Conservation (phyloP, 129 eudicot genomes). For the Flaveria robusta region DNA sequence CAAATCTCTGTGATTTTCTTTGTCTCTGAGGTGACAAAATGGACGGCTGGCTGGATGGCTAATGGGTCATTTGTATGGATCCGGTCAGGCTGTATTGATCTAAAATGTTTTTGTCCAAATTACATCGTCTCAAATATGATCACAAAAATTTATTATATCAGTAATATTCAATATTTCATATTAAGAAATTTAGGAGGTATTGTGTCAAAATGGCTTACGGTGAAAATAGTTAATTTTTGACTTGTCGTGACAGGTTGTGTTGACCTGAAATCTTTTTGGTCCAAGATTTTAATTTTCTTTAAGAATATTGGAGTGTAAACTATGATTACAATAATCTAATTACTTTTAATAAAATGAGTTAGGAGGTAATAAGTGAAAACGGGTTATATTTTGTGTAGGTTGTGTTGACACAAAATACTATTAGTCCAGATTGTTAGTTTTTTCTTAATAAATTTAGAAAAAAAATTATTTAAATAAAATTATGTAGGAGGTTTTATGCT, state of each 20-base stretch:
- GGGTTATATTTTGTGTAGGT: neutral
- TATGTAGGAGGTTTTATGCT: neutral
- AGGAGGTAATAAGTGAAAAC: neutral
- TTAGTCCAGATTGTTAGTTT: neutral
- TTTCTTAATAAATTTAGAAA: neutral
- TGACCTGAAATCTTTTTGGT: neutral
- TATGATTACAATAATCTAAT: neutral
- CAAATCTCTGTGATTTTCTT: neutral
- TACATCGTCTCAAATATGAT: no score
- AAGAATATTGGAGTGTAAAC: neutral
- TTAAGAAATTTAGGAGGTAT: neutral
- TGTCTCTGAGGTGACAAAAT: neutral
- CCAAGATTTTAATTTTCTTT: neutral
- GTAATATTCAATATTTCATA: no score
- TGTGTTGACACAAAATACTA: neutral
- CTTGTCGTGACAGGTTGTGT: neutral
- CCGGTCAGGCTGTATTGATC: neutral
- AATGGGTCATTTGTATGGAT: constrained; percentile 2
- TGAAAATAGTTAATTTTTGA: neutral
- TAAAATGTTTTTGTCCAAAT: neutral
- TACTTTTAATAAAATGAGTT: neutral
- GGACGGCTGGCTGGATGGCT: neutral
- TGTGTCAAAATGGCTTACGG: neutral
- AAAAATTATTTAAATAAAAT: neutral
- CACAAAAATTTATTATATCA: no score